phyloP scores from a whole-genome alignment of 805 yeast species.

The Wickerhamiella azymoides region DNA sequence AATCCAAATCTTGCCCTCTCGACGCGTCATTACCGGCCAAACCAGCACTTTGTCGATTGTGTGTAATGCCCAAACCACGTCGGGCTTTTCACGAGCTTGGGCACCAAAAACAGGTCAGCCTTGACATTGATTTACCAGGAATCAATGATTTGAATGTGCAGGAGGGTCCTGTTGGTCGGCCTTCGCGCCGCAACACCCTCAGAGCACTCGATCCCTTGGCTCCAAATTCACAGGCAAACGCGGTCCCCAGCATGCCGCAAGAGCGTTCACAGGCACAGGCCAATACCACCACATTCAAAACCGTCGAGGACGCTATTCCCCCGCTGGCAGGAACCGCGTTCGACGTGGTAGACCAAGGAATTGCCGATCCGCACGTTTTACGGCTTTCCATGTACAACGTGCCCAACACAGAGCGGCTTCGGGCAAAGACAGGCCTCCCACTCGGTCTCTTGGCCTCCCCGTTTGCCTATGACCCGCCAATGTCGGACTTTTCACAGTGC shows the following conservation, averaged over 20 bases:
- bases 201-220: constrained; percentile 6
- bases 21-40: too few species aligned
- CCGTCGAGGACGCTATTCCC: constrained; percentile 67
- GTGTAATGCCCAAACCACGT: not conserved
- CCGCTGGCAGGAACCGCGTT: constrained; percentile 69
- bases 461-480: constrained; percentile 63
- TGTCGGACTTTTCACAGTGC: constrained; percentile 39
- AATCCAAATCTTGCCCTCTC: too few species aligned
- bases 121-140: not conserved
- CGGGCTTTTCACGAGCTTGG: not conserved
- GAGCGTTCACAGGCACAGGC: constrained; percentile 18
- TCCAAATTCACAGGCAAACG: not conserved
- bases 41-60: too few species aligned
- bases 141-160: not conserved
- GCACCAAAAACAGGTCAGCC: not conserved
- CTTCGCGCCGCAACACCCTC: not conserved
- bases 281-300: constrained; percentile 35
- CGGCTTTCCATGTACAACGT: constrained; percentile 70
- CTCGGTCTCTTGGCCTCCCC: constrained; percentile 73
- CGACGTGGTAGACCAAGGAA: constrained; percentile 66
- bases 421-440: constrained; percentile 62
- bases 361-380: constrained; percentile 66
- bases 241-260: constrained; percentile 17
- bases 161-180: not conserved
- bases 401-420: constrained; percentile 58